phyloP scores from a whole-genome alignment of 1,284 basidiomycete species.

The Irpex sp. region DNA sequence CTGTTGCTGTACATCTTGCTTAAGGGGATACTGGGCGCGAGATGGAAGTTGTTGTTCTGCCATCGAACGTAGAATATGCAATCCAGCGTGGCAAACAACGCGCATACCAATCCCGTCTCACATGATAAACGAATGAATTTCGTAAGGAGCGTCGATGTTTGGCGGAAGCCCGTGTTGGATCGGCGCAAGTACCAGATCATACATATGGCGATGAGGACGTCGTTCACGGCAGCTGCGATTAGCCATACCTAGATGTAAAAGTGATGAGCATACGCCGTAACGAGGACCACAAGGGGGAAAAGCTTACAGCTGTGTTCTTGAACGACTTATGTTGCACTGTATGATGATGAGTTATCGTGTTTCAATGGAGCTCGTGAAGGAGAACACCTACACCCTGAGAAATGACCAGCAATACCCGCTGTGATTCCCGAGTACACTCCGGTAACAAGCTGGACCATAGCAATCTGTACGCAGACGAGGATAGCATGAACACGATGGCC shows the following conservation, averaged over 20 bases:
- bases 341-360: neutral
- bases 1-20: slow-evolving; percentile 34
- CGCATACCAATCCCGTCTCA: slow-evolving; percentile 30
- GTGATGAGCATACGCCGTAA: neutral
- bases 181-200: slow-evolving; percentile 24
- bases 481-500: neutral
- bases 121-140: slow-evolving; percentile 20
- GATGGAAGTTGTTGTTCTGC: slow-evolving; percentile 26
- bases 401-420: slow-evolving; percentile 13
- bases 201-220: slow-evolving; percentile 23
- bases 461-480: slow-evolving; percentile 11
- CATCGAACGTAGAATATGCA: slow-evolving; percentile 27
- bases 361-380: neutral
- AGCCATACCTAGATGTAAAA: slow-evolving; percentile 18
- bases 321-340: neutral
- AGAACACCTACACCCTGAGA: slow-evolving; percentile 9
- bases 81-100: slow-evolving; percentile 26
- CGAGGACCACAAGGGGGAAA: neutral
- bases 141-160: slow-evolving; percentile 17
- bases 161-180: slow-evolving; percentile 18
- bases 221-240: slow-evolving; percentile 24
- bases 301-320: slow-evolving; percentile 6
- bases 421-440: slow-evolving; percentile 14
- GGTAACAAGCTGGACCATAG: slow-evolving; percentile 14
- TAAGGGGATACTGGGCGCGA: slow-evolving; percentile 26